Base-by-base conservation (phyloP, 2,329 filamentous ascomycete genomes). In the Beauveria asiatica region DNA sequence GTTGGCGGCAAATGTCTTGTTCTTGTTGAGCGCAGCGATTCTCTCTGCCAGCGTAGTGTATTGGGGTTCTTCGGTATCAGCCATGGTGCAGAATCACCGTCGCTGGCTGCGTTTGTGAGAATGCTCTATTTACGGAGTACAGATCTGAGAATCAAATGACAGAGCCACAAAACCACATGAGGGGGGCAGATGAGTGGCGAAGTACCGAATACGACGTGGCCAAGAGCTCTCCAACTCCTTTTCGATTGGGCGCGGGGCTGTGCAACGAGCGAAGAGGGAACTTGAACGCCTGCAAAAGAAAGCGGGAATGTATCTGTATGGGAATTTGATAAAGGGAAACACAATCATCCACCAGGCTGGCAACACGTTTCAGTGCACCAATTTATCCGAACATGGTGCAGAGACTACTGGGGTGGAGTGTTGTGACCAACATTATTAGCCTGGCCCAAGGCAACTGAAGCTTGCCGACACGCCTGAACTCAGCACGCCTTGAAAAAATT, bases 11-110 rank as follows among this genome's bases (percentile, higher is more conserved):
- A 86, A 83, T 74, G 81, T 82, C 71, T 83, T 82, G 70, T 86
- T 80, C 67, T 76, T 74, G 65, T 86, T 86, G 64, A 87, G 76
- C 33, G 84, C 84, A 10, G 84, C 83, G 63, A 87, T 87, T 57
- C 84, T 78, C 70, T 86, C 83, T 5, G 82, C 79, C 27, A 87
- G 76, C 8, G 80, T 80, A 61, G 75, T 84, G 70, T 84, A 86
- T 63, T 80, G 80, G 44, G 83, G 83, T 67, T 86, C 84, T 66
- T 85, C 82, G 49, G 78, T 75, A 57, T 87, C 84, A 8, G 82
- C 77, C 84, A 87, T 87, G 61, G 55, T 64, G 45, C 19, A 21
- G 3, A n/a, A 39, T 42, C 19, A 16, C 23, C 3, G 8, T 33
- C 13, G 23, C 8, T 17, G 11, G 10, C 37, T 37, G 45, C 23